Conservation (phyloP, 805 yeast species). For the Zygoascus biomembranicola region DNA sequence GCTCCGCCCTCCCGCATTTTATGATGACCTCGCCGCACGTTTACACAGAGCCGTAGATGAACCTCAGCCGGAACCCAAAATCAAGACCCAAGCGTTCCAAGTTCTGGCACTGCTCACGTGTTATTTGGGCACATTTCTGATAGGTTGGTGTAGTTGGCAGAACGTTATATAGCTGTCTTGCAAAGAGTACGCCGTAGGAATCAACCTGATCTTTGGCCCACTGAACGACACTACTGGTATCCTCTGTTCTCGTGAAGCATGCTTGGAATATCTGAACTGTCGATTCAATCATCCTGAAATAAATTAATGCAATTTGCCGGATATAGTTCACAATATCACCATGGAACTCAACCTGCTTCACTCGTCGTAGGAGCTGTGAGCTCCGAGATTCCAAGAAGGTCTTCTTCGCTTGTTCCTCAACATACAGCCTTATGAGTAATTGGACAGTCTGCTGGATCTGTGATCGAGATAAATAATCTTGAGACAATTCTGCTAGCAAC, state of each 20-base stretch:
- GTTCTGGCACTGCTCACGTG: constrained; percentile 52
- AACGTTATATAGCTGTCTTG: constrained; percentile 60
- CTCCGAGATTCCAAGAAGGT: constrained; percentile 42
- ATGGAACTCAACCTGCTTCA: constrained; percentile 43
- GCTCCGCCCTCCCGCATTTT: not conserved
- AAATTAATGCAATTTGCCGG: constrained; percentile 52
- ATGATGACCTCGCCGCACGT: not conserved
- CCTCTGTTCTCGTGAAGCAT: constrained; percentile 37
- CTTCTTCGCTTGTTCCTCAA: constrained; percentile 41
- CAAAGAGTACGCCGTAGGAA: constrained; percentile 49
- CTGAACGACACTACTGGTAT: constrained; percentile 56
- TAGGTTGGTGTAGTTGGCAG: constrained; percentile 45
- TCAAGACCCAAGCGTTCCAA: constrained; percentile 62
- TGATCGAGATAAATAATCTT: constrained; percentile 24
- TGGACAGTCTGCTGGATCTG: constrained; percentile 22
- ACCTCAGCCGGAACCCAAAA: constrained; percentile 60
- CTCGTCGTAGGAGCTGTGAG: constrained; percentile 38
- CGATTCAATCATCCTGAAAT: constrained; percentile 51
- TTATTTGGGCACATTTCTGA: constrained; percentile 44
- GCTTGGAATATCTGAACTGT: constrained; percentile 48
- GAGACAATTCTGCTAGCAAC: constrained; percentile 29
- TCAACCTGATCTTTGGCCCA: constrained; percentile 67
- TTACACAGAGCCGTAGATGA: constrained; percentile 19
- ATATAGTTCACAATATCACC: constrained; percentile 49
- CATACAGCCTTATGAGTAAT: constrained; percentile 35